phyloP scores from a whole-genome alignment of 108 stramenopile species.

The Pseudonitzschia delicatissima region DNA sequence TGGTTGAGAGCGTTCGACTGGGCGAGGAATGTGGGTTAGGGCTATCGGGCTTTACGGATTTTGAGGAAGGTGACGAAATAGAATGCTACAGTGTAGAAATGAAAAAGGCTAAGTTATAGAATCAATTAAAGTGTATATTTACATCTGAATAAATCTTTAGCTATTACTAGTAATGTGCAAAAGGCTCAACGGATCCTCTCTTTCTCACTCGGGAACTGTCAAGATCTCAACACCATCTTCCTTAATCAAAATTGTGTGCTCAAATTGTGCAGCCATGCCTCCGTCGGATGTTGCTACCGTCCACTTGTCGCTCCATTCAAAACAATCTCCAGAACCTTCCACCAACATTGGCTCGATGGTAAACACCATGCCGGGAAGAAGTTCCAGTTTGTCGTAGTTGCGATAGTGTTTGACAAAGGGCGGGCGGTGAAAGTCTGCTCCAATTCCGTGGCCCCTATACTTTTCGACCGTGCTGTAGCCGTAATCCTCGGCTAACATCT shows the following conservation, averaged over 20 bases:
- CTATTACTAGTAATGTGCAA: too few relatives aligned
- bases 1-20: conserved; percentile 57
- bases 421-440: not conserved
- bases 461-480: conserved; percentile 82
- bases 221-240: conserved; percentile 91
- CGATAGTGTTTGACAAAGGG: conserved; percentile 72
- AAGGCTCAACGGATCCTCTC: too few relatives aligned
- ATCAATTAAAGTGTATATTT: not conserved
- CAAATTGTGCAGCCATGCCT: conserved; percentile 93
- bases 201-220: conserved; percentile 60
- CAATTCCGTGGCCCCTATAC: conserved; percentile 95
- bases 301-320: conserved; percentile 94
- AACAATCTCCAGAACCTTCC: conserved; percentile 67
- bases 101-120: conserved; percentile 34
- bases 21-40: conserved; percentile 84
- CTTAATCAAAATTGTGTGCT: conserved; percentile 96
- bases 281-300: conserved; percentile 93
- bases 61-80: conserved; percentile 69
- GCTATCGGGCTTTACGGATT: conserved; percentile 59
- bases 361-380: conserved; percentile 94
- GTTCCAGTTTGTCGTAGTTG: conserved; percentile 64
- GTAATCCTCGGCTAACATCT: conserved; percentile 75
- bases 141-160: too few relatives aligned
- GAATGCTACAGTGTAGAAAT: conserved; percentile 77
- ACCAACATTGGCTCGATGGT: conserved; percentile 99